Percentiles rank a stretch among this genome's conserved stretches.
phyloP scores from a whole-genome alignment of 1,284 basidiomycete species.

The Rhodofomes roseus region DNA sequence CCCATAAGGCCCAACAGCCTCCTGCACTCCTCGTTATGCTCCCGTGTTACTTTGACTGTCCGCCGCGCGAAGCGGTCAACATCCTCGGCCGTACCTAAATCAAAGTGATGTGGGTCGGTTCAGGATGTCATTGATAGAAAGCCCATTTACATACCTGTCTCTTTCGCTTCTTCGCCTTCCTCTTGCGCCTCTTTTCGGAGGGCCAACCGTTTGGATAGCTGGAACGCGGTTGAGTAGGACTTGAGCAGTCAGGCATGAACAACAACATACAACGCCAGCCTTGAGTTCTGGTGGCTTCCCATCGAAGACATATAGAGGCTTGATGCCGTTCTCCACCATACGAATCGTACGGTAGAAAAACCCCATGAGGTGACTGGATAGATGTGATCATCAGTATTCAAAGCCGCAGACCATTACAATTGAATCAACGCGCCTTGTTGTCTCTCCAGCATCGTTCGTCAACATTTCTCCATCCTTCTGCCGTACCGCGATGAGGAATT shows the following conservation, averaged over 20 bases:
- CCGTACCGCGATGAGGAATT: constrained; percentile 97
- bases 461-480: constrained; percentile 96
- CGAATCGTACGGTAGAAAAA: constrained; percentile 97
- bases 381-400: neutral
- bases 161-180: constrained; percentile 94
- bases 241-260: neutral
- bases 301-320: constrained; percentile 98
- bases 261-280: constrained; percentile 81
- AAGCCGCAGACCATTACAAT: neutral
- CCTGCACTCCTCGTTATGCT: constrained; percentile 96
- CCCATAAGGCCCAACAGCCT: constrained; percentile 92
- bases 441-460: constrained; percentile 95
- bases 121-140: no score
- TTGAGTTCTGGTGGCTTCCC: constrained; percentile 98
- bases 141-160: constrained; percentile 74
- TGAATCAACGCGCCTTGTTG: constrained; percentile 58
- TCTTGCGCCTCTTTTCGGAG: constrained; percentile 90
- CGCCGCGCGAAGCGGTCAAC: constrained; percentile 89
- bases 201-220: constrained; percentile 94
- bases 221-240: neutral
- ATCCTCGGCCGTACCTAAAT: constrained; percentile 78
- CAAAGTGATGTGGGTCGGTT: neutral
- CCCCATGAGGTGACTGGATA: constrained; percentile 87
- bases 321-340: constrained; percentile 99
- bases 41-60: constrained; percentile 91